A percentile compares a stretch with the other conserved stretches of the same genome.
phyloP scores from a whole-genome alignment of 441 rosid genomes.

The Capsella rubella region DNA sequence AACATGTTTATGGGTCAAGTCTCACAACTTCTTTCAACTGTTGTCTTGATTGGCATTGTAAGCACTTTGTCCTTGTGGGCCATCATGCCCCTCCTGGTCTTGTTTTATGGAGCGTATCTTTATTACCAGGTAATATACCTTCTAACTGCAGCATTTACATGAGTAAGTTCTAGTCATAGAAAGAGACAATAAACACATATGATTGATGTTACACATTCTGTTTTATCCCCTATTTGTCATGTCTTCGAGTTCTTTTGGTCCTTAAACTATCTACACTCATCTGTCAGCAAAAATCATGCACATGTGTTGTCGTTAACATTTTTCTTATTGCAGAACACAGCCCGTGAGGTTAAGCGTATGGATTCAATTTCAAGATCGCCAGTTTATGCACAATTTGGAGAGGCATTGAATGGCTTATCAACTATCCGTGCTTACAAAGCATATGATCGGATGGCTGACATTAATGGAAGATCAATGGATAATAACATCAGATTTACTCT shows the following conservation, averaged over 20 bases:
- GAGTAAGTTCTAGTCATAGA: neutral
- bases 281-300: neutral
- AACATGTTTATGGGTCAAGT: slow-evolving; percentile 89
- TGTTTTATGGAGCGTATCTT: slow-evolving; percentile 92
- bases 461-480: slow-evolving; percentile 89
- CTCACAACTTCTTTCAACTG: slow-evolving; percentile 93
- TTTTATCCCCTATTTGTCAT: neutral
- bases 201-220: slow-evolving; percentile 1
- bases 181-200: neutral
- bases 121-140: slow-evolving; percentile 67
- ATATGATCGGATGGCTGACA: slow-evolving; percentile 85
- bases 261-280: slow-evolving; percentile 2
- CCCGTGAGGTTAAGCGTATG: slow-evolving; percentile 95
- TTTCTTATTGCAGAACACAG: slow-evolving; percentile 63
- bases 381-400: slow-evolving; percentile 94
- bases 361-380: slow-evolving; percentile 93
- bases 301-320: slow-evolving; percentile 12
- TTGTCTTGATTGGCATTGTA: slow-evolving; percentile 88
- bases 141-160: neutral
- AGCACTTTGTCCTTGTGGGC: slow-evolving; percentile 99
- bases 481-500: slow-evolving; percentile 86
- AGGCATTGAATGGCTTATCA: slow-evolving; percentile 89
- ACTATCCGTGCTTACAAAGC: slow-evolving; percentile 94
- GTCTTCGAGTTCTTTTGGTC: neutral
- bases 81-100: slow-evolving; percentile 93